Conservation (phyloP, 805 yeast species). For the Yarrowia sp. region DNA sequence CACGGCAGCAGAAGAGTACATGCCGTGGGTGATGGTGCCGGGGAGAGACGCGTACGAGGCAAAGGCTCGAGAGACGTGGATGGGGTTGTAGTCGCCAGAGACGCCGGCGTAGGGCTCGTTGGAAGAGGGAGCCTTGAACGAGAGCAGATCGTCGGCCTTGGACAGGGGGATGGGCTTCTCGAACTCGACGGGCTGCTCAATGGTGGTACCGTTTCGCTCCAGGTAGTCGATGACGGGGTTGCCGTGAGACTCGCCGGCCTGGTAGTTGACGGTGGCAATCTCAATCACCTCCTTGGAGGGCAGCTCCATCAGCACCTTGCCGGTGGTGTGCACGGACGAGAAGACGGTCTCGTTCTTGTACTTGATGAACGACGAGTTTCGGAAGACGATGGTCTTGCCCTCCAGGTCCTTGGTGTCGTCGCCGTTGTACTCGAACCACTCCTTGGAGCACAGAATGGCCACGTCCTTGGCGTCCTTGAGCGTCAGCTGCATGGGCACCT, state of each 20-base stretch:
- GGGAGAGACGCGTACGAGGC: conserved; percentile 91
- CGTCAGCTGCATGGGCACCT: conserved; percentile 79
- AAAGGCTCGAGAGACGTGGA: conserved; percentile 93
- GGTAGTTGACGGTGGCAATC: conserved; percentile 79
- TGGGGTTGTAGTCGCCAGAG: conserved; percentile 98
- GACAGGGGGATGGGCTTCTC: conserved; percentile 83
- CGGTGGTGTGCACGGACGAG: conserved; percentile 77
- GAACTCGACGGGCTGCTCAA: conserved; percentile 89
- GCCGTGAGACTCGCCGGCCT: conserved; percentile 91
- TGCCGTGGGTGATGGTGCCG: conserved; percentile 98
- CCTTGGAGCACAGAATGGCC: conserved; percentile 91
- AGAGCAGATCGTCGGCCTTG: conserved; percentile 49
- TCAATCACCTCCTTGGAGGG: conserved; percentile 87
- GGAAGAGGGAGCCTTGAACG: conserved; percentile 80
- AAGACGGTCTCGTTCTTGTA: conserved; percentile 74
- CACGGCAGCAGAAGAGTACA: conserved; percentile 95
- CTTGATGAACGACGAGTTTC: conserved; percentile 79
- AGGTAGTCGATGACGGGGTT: conserved; percentile 96
- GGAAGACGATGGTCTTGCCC: conserved; percentile 79
- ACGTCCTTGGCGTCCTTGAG: conserved; percentile 79
- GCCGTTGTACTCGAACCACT: conserved; percentile 89
- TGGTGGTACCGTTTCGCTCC: conserved; percentile 84
- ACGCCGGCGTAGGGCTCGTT: conserved; percentile 96
- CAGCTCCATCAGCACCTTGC: conserved; percentile 81
- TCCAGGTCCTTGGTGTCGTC: conserved; percentile 59